phyloP scores from a whole-genome alignment of 1,284 basidiomycete genomes.

The Cutaneotrichosporon sp. region DNA sequence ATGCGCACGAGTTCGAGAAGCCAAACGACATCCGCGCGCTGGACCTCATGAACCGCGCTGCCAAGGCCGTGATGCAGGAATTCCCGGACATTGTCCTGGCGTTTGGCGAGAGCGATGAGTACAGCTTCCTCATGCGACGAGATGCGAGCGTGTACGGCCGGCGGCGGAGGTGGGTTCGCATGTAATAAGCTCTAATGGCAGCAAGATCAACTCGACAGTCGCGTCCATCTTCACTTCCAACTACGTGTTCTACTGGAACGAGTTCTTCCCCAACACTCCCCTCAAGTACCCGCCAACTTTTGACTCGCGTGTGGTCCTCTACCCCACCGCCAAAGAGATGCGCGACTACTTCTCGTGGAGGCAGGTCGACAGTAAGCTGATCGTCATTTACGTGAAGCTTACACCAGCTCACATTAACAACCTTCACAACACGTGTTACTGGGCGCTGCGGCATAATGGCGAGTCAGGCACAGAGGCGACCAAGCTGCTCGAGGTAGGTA shows the following conservation, averaged over 20 bases:
- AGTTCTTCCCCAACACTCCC: conserved; percentile 67
- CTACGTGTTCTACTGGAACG: conserved; percentile 83
- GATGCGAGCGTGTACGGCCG: conserved; percentile 77
- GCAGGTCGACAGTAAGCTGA: conserved; percentile 82
- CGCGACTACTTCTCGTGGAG: conserved; percentile 95
- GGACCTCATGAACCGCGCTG: conserved; percentile 88
- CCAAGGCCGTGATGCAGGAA: conserved; percentile 74
- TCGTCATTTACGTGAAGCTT: background rate
- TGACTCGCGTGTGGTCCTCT: conserved; percentile 84
- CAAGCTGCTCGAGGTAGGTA: conserved; percentile 65
- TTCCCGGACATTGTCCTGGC: conserved; percentile 78
- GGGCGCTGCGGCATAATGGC: conserved; percentile 83
- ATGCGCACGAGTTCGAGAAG: conserved; percentile 76
- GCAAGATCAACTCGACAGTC: conserved; percentile 86
- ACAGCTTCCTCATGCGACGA: conserved; percentile 82
- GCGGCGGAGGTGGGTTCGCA: conserved; percentile 59
- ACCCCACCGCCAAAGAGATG: conserved; percentile 70
- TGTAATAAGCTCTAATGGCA: conserved; percentile 17
- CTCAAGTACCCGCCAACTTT: conserved; percentile 84
- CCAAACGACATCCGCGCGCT: conserved; percentile 89
- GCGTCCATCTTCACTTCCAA: conserved; percentile 89
- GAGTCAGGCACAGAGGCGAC: conserved; percentile 79
- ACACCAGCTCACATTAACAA: conserved; percentile 92
- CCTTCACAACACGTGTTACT: conserved; percentile 93
- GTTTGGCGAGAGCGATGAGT: conserved; percentile 97